A percentile compares a stretch with the other conserved stretches of the same genome.
phyloP scores from a whole-genome alignment of 176 grass and related monocot species.

The Paspalum vaginatum region DNA sequence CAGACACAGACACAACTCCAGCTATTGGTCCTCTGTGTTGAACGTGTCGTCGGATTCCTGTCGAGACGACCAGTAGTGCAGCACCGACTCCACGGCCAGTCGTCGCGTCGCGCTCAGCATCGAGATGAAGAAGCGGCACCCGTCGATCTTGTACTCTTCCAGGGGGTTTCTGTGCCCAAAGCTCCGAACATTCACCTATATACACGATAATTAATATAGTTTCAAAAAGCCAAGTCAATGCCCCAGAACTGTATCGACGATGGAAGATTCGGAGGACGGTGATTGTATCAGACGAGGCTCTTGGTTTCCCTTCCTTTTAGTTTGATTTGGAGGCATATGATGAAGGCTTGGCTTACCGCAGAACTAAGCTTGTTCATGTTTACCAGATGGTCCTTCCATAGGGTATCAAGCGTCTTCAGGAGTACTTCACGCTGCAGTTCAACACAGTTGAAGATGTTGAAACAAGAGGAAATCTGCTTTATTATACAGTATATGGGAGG shows the following conservation, averaged over 20 bases:
- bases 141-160: slow-evolving; percentile 98
- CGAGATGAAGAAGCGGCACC: slow-evolving; percentile 94
- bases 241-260: not conserved
- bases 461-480: not conserved
- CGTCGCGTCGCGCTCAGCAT: slow-evolving; percentile 84
- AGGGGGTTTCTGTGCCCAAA: slow-evolving; percentile 94
- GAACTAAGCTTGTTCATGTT: slow-evolving; percentile 99
- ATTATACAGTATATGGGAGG: not conserved
- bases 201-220: not conserved
- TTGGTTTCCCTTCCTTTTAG: not conserved
- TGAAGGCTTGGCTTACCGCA: slow-evolving; percentile 53
- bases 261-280: not conserved
- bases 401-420: slow-evolving; percentile 81
- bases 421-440: slow-evolving; percentile 83
- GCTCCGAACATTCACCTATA: slow-evolving; percentile 98
- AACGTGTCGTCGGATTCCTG: slow-evolving; percentile 75
- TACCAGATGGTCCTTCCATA: slow-evolving; percentile 96
- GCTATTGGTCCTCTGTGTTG: slow-evolving; percentile 45
- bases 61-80: slow-evolving; percentile 85
- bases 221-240: not conserved
- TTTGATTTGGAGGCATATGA: not conserved
- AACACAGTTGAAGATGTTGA: slow-evolving; percentile 19
- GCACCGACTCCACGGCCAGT: slow-evolving; percentile 72
- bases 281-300: not conserved
- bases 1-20: no score